Percentiles rank a stretch among this genome's conserved stretches.
These are phyloP conservation scores for Tubosaeta brunneosetosa DNA, from an alignment of 768 basidiomycete species.

Conservation along the genomic window DNA sequence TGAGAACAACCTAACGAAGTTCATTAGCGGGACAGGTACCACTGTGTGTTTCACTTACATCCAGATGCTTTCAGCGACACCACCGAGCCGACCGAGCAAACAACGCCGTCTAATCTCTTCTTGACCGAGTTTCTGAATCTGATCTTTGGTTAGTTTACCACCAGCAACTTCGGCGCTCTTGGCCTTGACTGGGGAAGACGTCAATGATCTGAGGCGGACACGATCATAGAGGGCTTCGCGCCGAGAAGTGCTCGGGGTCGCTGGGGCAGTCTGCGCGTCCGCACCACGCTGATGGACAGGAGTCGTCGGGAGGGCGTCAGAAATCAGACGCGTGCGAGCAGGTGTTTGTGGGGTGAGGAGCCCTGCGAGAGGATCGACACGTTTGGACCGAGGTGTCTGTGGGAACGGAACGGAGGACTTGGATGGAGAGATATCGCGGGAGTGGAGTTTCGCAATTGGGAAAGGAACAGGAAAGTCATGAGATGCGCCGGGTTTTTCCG, in stretches of 20 bases:
- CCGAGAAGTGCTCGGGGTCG: constrained; percentile 71
- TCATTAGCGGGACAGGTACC: background rate
- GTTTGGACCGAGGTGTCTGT: constrained; percentile 53
- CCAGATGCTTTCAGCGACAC: constrained; percentile 86
- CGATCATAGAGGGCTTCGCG: constrained; percentile 80
- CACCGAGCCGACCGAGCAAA: constrained; percentile 68
- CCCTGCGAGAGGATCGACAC: constrained; percentile 30
- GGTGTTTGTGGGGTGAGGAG: constrained; percentile 36
- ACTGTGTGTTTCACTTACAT: constrained; percentile 46
- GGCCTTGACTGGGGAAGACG: constrained; percentile 59
- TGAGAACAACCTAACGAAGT: constrained; percentile 57
- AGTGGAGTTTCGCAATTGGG: constrained; percentile 37
- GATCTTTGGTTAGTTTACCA: constrained; percentile 55
- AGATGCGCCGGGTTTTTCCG: constrained; percentile 10
- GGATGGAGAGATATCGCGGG: constrained; percentile 37
- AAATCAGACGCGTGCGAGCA: constrained; percentile 43
- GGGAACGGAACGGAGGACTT: constrained; percentile 53
- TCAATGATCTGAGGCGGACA: constrained; percentile 66
- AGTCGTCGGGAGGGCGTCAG: constrained; percentile 52
- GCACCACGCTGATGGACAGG: constrained; percentile 60
- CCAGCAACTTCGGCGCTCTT: constrained; percentile 38
- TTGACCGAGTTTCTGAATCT: constrained; percentile 66
- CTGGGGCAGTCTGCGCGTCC: constrained; percentile 50
- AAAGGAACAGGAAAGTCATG: constrained; percentile 36
- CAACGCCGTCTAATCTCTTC: constrained; percentile 76